These are phyloP conservation scores for Calycina marina DNA, from an alignment of 2,329 filamentous ascomycete species.

Conservation along the genomic window DNA sequence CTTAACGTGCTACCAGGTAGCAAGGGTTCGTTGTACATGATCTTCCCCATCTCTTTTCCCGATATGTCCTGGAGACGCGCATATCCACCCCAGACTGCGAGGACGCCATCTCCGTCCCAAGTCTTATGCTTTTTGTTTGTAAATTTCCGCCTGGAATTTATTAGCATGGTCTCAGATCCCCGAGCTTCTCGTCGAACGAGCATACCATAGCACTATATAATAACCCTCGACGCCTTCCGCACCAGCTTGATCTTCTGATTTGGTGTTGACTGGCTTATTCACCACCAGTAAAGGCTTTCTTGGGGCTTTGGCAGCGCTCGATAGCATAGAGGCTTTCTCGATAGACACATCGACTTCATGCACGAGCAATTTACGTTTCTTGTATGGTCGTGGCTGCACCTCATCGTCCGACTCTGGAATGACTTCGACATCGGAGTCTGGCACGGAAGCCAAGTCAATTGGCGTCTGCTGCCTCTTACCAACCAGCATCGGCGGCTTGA, in stretches of 20 bases:
- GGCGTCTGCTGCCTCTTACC: conserved; percentile 7
- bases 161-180: conserved; percentile 3
- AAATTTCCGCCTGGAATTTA: conserved; percentile 41
- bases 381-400: conserved; percentile 10
- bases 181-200: neutral
- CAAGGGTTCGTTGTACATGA: conserved; percentile 38
- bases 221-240: conserved; percentile 15
- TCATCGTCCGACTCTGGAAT: conserved; percentile 11
- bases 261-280: conserved; percentile 14
- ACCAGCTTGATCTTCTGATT: neutral
- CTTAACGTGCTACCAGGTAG: conserved; percentile 45
- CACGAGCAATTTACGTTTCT: conserved; percentile 16
- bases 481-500: conserved; percentile 20
- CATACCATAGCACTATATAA: conserved; percentile 22
- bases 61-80: conserved; percentile 46
- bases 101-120: conserved; percentile 59
- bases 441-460: conserved; percentile 5
- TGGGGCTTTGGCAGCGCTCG: conserved; percentile 14
- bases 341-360: conserved; percentile 16
- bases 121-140: conserved; percentile 64
- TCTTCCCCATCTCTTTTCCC: conserved; percentile 47
- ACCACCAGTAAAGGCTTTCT: conserved; percentile 20
- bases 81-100: conserved; percentile 40
- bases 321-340: conserved; percentile 6
- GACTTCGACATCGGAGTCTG: conserved; percentile 12